Evolutionary conservation across 768 basidiomycete genomes (phyloP).

Genomic region (Naganishia antarctica): DNA sequence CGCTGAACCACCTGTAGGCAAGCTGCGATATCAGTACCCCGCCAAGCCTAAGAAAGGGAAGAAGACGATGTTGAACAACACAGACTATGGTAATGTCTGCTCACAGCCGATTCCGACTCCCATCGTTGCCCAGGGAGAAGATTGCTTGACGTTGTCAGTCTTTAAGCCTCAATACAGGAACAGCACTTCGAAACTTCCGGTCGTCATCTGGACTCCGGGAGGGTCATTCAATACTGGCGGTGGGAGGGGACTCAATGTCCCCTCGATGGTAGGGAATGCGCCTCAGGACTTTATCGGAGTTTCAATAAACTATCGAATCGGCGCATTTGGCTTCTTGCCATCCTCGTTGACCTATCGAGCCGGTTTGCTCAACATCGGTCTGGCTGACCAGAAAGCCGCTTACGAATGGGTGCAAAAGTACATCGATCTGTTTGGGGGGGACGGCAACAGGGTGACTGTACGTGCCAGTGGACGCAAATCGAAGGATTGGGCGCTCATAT

Average conservation of each 20-base stretch:
- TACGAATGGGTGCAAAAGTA: constrained; percentile 23
- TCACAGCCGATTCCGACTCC: constrained; percentile 5
- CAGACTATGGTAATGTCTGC: constrained; percentile 15
- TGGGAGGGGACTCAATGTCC: constrained; percentile 30
- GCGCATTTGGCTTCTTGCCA: constrained; percentile 26
- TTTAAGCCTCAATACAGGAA: constrained; percentile 38
- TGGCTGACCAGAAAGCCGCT: constrained; percentile 7
- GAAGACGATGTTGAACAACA: background rate
- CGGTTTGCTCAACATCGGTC: constrained; percentile 16
- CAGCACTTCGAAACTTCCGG: constrained; percentile 24
- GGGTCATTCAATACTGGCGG: constrained; percentile 39
- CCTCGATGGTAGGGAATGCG: constrained; percentile 33
- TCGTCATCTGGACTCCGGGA: constrained; percentile 43
- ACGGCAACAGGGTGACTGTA: constrained; percentile 22
- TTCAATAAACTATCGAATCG: constrained; percentile 25
- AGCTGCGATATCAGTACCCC: constrained; percentile 16
- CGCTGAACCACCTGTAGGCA: constrained; percentile 19
- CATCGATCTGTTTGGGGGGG: constrained; percentile 21
- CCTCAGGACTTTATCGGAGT: constrained; percentile 29
- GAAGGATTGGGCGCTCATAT: background rate
- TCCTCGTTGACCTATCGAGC: constrained; percentile 1
- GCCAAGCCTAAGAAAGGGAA: constrained; percentile 8
- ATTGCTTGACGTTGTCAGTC: constrained; percentile 41
- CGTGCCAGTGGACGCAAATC: background rate
- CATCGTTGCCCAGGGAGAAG: constrained; percentile 24